These are phyloP conservation scores for Tolypocladium ophioglossoides DNA, from an alignment of 2,329 filamentous ascomycete species.

Conservation along the genomic window DNA sequence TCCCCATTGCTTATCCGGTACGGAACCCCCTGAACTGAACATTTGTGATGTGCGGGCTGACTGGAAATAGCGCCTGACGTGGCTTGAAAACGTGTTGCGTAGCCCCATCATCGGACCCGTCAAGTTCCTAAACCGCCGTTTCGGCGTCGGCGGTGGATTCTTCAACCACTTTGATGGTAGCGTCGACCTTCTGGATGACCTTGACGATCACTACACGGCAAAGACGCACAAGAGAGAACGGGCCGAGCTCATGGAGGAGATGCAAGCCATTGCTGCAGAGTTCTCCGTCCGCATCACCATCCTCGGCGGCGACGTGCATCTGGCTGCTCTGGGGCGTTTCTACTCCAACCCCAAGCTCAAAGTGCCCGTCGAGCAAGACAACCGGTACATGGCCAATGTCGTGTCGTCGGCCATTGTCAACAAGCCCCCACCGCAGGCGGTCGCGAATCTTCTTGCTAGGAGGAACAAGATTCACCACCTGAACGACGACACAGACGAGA, in stretches of 20 bases:
- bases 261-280: constrained; percentile 75
- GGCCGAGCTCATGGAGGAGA: constrained; percentile 61
- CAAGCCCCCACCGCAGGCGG: constrained; percentile 75
- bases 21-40: constrained; percentile 18
- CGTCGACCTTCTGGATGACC: constrained; percentile 82
- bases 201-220: constrained; percentile 95
- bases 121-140: constrained; percentile 81
- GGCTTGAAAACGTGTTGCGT: constrained; percentile 85
- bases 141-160: constrained; percentile 71
- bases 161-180: constrained; percentile 95
- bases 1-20: constrained; percentile 76
- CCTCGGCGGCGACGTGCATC: constrained; percentile 84
- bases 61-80: constrained; percentile 61
- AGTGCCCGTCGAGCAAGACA: constrained; percentile 70
- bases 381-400: constrained; percentile 91
- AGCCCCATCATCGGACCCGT: constrained; percentile 83
- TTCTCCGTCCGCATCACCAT: constrained; percentile 88
- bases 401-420: constrained; percentile 94
- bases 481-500: constrained; percentile 71
- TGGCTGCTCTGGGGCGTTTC: constrained; percentile 87
- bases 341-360: constrained; percentile 78
- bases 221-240: constrained; percentile 86
- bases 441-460: constrained; percentile 83
- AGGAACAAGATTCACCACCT: constrained; percentile 75
- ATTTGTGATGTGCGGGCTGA: constrained; percentile 4